Base-by-base conservation (phyloP, 108 stramenopile species). In the Mediolabrus comicus region DNA sequence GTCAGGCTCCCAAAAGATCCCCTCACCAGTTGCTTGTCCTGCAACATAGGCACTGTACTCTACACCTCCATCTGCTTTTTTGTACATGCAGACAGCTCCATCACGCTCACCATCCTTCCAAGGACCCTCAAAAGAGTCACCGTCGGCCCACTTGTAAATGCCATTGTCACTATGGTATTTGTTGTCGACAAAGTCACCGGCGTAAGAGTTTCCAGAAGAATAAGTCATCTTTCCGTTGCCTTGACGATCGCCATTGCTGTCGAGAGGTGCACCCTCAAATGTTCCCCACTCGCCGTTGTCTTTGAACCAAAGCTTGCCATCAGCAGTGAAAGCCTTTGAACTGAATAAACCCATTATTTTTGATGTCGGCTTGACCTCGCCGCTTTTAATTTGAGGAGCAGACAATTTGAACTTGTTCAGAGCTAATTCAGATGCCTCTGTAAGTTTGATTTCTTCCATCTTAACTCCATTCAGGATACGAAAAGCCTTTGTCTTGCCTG, bases 1-100 rank as follows among this genome's bases (percentile, higher is more conserved):
- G 34, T 83, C 82, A n/a, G 51, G 25, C 49, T 87, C 86, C 92
- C 88, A 92, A 49, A 29, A 60, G 24, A 88, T 83, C 52, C 77
- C 74, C 9, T 85, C 84, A 16, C 68, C 80, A 36, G n/a, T 46
- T 35, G 22, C 29, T 0, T 64, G 53, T 22, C 80, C 84, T 41
- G 70, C 71, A 43, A 86, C 86, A 67, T 88, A 72, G 28, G 24
- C 56, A 0, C 49, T 30, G 2, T 53, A 53, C 14, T 64, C 54
- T 3, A 62, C 72, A 4, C 38, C 29, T 2, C 72, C 72, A 59
- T 64, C 72, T 1, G 39, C 16, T 4, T 6, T 13, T 4, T 33
- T 31, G 34, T 52, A 72, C 1, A 52, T 57, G 2, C 72, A 62
- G 9, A 52, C 25, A n/a, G n/a, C n/a, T 10, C 72, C 72, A 29